Percentiles rank a stretch among this genome's conserved stretches.
These are phyloP conservation scores for Parsonsia alboflavescens DNA, from an alignment of 257 asterid genomes.

Conservation along the genomic window DNA sequence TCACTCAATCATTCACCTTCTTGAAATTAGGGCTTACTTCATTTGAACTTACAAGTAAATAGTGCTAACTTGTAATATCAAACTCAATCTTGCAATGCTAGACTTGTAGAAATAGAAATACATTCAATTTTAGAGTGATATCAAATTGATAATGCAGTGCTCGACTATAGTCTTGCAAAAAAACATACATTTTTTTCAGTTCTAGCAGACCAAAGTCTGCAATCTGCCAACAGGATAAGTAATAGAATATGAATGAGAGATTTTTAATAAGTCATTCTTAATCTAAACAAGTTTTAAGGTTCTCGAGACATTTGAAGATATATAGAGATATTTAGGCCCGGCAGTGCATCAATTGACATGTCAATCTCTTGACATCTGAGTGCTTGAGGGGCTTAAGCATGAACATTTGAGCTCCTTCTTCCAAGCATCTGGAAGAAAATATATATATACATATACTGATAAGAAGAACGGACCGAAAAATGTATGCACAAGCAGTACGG, in stretches of 20 bases:
- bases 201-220: background rate
- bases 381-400: constrained; percentile 63
- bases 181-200: no score
- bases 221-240: background rate
- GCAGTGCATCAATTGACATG: constrained; percentile 39
- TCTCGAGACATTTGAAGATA: background rate
- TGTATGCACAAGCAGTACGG: background rate
- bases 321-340: background rate
- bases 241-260: background rate
- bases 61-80: no score
- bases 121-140: no score
- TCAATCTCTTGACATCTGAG: constrained; percentile 50
- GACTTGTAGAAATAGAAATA: no score
- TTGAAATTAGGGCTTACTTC: no score
- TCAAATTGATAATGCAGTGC: no score
- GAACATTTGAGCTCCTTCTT: constrained; percentile 71
- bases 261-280: background rate
- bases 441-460: no score
- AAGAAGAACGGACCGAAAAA: background rate
- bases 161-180: no score
- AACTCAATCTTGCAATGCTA: no score
- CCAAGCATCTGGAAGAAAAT: constrained; percentile 48
- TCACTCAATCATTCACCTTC: no score
- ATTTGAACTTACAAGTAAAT: no score
- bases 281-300: background rate